Conservation (phyloP, 345 rosid genomes). For the Gossypium ekmanianum region DNA sequence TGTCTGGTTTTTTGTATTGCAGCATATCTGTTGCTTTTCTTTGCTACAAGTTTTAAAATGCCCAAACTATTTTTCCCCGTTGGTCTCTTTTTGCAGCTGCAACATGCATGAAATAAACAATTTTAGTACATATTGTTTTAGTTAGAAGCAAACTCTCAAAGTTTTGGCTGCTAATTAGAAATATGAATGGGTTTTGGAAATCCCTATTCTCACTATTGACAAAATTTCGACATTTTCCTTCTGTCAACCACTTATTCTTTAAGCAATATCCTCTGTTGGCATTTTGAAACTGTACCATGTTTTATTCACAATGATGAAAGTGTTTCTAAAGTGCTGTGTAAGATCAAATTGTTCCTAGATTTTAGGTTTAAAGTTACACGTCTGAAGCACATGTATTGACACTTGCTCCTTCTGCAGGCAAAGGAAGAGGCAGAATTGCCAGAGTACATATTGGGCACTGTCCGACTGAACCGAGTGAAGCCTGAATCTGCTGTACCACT, state of each 20-base stretch:
- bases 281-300: background rate
- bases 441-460: constrained; percentile 90
- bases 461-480: constrained; percentile 65
- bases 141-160: background rate
- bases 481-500: constrained; percentile 62
- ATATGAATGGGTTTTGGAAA: background rate
- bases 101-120: background rate
- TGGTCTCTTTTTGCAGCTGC: background rate
- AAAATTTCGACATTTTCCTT: background rate
- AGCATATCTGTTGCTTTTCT: background rate
- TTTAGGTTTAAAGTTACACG: background rate
- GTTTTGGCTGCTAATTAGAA: background rate
- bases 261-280: background rate
- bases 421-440: constrained; percentile 83
- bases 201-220: background rate
- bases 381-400: background rate
- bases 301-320: background rate
- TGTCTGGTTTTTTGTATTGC: background rate
- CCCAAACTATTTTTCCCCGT: background rate
- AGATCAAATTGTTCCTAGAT: background rate
- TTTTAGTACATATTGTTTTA: background rate
- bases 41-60: background rate
- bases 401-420: constrained; percentile 48
- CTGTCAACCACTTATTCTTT: background rate
- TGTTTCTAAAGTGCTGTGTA: background rate